Base-by-base conservation (phyloP, 2,329 filamentous ascomycete species). In the Akanthomyces muscarius region DNA sequence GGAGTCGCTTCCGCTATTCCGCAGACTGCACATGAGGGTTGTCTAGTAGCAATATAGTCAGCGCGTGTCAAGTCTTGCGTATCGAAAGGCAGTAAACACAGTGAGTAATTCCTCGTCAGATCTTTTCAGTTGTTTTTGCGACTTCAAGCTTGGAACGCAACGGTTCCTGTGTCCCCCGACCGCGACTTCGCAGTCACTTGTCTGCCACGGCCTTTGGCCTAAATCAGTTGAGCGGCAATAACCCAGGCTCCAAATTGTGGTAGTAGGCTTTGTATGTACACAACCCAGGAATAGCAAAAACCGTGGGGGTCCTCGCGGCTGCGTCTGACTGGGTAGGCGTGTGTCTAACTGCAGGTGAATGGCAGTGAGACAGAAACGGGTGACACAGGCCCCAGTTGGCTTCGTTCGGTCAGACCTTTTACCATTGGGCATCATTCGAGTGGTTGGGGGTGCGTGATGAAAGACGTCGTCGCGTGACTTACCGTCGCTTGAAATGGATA, bases 41-140 rank as follows among this genome's bases (percentile, higher is more conserved):
- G 25, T 44, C 56, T 59, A 42, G 28, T 3, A 33, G 10, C 13
- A 5, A 28, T 42, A 10, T 33, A 7, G 50, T 61, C 28, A 61
- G 59, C 41, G 21, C 11, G 21, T 44, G 28, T 38, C 41, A 23
- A 16, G 3, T 8, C 5, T 59, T 30, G n/a, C 14, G 42, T 44
- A n/a, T 33, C 8, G 4, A 25, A 50, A 23, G 5, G 13, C 10
- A 50, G 21, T 13, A 30, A 48, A 16, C n/a, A 56, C 6, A 30
- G 16, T 42, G 41, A 41, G 11, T 18, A 30, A 3, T 21, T 42
- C 30, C 66, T 68, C 67, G 81, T 90, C 88, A 90, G 88, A 83
- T 90, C 87, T 90, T 90, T 89, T 89, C 86, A 89, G 86, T 89
- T 82, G 72, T 74, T 74, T 69, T 70, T 71, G 75, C 71, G 73